Base-by-base conservation (phyloP, 495 filamentous ascomycete genomes). In the Lophiotrema nucula region DNA sequence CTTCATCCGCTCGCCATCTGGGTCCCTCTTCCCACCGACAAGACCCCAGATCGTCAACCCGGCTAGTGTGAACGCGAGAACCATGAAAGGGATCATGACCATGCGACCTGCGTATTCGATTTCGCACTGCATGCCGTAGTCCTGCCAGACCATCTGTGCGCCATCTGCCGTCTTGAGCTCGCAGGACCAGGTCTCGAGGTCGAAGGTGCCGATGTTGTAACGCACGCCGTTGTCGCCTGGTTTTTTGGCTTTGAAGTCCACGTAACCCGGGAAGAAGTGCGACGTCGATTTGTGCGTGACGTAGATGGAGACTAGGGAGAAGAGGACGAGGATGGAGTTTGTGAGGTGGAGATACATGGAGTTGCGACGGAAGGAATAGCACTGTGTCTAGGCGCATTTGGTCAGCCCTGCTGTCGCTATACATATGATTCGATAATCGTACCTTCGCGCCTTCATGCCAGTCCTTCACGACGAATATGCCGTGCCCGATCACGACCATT, bases 151-250 rank as follows among this genome's bases (percentile, higher is more conserved):
- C 44, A 52, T 53, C 22, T 15, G 44, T 1, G 56, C 52, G 2
- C 55, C 60, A 1, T 25, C 1, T 2, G 53, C 39, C 18, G 0
- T 18, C 50, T 65, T 49, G 13, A 65, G 45, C 28, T 65, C 62
- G 47, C 56, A 65, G 22, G 45, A 46, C 56, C 62, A 65, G 19
- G 62, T 65, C 41, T 65, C 62, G 37, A 65, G 56, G 23, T 65
- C 62, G 52, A 65, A 65, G 47, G 41, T 56, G 27, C 62, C 62
- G 28, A 31, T 38, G 47, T 65, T 51, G 51, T 65, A 65, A 11
- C 55, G 50, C 16, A 59, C 25, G 19, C 39, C 48, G 42, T 58
- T 28, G 0, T 43, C 51, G 33, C 25, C 37, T 25, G 39, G 28
- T 2, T 37, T 18, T 18, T 54, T 24, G 23, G 57, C 57, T 54